Conservation (phyloP, 176 grass and related monocot genomes). For the maize (Zea mays) region Zm-B73-REFERENCE-NAM-5.0 NC_050097.1:20427501-20428000, state of each 20-base stretch:
- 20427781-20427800: conserved; percentile 4
- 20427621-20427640: too few relatives aligned
- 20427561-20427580: too few relatives aligned
- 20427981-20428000: conserved; percentile 94
- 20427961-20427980: conserved; percentile 95
- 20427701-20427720: conserved; percentile 17
- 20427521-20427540: too few relatives aligned
- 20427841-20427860: conserved; percentile 22
- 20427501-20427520: too few relatives aligned
- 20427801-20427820: conserved; percentile 7
- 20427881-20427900: conserved; percentile 42
- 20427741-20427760: conserved; percentile 1
- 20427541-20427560: too few relatives aligned
- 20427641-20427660: too few relatives aligned
- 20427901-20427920: conserved; percentile 98
- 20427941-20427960: conserved; percentile 99
- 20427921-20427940: conserved; percentile 81
- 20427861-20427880: conserved; percentile 12
- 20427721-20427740: conserved; percentile 15
- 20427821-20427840: conserved; percentile 22
- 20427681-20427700: conserved; percentile 17
- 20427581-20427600: too few relatives aligned
- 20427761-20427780: not conserved
- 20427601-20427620: too few relatives aligned
- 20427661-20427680: too few relatives aligned